These are phyloP conservation scores for Pichia ethanolica DNA, from an alignment of 805 yeast species.

Conservation along the genomic window DNA sequence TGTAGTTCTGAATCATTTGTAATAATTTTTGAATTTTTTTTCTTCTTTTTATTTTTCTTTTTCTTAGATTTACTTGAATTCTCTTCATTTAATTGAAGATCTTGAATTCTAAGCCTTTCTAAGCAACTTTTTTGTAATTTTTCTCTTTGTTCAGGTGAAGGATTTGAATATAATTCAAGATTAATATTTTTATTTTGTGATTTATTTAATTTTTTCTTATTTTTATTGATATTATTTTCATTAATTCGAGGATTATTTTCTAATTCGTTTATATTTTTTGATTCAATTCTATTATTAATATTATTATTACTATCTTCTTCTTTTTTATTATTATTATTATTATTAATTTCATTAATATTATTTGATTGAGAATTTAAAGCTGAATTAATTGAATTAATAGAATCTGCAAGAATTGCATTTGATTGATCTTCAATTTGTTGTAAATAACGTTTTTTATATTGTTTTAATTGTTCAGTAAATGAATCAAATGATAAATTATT, in stretches of 20 bases:
- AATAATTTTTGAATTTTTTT: background rate
- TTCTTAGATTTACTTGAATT: conserved; percentile 10
- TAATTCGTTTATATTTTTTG: too few relatives aligned
- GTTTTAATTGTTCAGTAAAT: background rate
- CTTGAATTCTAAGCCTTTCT: conserved; percentile 1
- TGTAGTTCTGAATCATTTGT: background rate
- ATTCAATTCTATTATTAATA: too few relatives aligned
- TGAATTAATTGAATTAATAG: background rate
- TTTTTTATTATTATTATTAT: too few relatives aligned
- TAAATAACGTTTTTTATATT: conserved; percentile 1
- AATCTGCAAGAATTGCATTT: background rate
- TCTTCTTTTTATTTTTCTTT: conserved; percentile 11
- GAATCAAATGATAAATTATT: background rate
- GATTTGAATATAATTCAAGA: background rate
- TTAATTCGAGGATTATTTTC: too few relatives aligned
- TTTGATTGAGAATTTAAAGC: too few relatives aligned
- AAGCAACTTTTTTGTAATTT: conserved; percentile 2
- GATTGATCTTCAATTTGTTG: conserved; percentile 1
- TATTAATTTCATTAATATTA: too few relatives aligned
- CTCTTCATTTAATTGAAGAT: background rate
- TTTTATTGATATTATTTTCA: too few relatives aligned
- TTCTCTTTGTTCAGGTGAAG: conserved; percentile 2
- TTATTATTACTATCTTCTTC: too few relatives aligned
- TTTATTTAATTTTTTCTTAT: too few relatives aligned
- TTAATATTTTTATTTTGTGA: background rate